Conservation (phyloP, 179 eudicot genomes). For the Vitellaria paradoxa region DNA sequence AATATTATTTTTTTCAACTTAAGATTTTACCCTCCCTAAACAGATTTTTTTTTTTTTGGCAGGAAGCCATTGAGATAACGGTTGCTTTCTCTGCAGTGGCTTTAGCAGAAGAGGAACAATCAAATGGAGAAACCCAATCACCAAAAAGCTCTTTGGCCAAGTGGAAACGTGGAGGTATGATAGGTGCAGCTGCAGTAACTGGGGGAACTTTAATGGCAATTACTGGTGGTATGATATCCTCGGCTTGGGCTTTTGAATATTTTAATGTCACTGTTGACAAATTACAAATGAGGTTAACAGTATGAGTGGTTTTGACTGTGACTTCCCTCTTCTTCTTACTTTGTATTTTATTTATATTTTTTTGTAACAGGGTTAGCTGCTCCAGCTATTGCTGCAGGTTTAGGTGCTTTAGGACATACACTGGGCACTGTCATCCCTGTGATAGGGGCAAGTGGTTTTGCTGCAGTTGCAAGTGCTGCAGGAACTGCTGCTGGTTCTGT, state of each 20-base stretch:
- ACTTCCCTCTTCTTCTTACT: constrained; percentile 12
- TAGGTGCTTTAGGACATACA: constrained; percentile 94
- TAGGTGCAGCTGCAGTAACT: constrained; percentile 96
- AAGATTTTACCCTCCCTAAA: neutral
- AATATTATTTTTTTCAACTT: neutral
- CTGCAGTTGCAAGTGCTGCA: constrained; percentile 96
- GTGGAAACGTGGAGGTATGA: constrained; percentile 95
- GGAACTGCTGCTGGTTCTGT: constrained; percentile 96
- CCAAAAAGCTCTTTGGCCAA: constrained; percentile 62
- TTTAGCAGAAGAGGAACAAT: constrained; percentile 56
- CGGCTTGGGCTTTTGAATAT: neutral
- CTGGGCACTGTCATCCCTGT: constrained; percentile 86
- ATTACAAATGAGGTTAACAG: neutral
- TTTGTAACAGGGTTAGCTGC: constrained; percentile 87
- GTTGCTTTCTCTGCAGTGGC: constrained; percentile 97
- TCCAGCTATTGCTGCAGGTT: constrained; percentile 99
- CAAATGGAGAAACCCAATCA: constrained; percentile 44
- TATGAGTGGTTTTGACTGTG: neutral
- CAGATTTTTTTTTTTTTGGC: constrained; percentile 14
- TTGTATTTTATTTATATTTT: constrained; percentile 20
- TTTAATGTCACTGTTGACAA: neutral
- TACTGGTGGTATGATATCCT: constrained; percentile 68
- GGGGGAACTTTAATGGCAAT: constrained; percentile 96
- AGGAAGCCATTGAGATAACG: constrained; percentile 93
- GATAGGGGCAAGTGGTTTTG: constrained; percentile 96